These are phyloP conservation scores for Fistulifera solaris DNA, from an alignment of 108 stramenopile genomes.

Conservation along the genomic window DNA sequence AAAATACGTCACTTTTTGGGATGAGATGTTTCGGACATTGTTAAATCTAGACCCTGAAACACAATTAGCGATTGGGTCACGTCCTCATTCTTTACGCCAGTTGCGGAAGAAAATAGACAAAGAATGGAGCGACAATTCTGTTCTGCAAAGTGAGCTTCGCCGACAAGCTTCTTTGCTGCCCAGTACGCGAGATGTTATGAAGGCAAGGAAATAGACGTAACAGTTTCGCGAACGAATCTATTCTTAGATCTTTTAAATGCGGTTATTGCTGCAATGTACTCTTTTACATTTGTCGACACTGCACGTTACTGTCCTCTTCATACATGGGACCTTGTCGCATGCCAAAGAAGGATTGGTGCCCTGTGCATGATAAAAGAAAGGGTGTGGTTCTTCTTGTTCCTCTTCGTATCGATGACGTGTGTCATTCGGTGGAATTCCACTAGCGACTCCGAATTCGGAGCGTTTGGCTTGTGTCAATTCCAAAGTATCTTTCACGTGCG, in stretches of 20 bases:
- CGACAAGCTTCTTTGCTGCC: too few species aligned
- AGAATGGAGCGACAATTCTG: too few species aligned
- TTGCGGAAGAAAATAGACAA: constrained; percentile 24
- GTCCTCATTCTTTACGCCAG: constrained; percentile 19
- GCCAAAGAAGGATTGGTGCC: constrained; percentile 10
- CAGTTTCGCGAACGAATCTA: too few species aligned
- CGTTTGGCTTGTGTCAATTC: background rate
- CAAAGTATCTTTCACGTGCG: too few species aligned
- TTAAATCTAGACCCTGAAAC: constrained; percentile 44
- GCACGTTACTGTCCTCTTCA: constrained; percentile 6
- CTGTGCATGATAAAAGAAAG: constrained; percentile 4
- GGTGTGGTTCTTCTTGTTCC: background rate
- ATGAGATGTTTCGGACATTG: constrained; percentile 45
- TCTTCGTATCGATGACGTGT: constrained; percentile 1
- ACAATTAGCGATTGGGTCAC: constrained; percentile 23
- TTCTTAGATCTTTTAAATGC: too few species aligned
- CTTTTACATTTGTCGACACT: constrained; percentile 17
- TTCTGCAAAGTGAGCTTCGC: too few species aligned
- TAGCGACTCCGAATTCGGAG: constrained; percentile 11
- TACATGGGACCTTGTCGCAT: background rate
- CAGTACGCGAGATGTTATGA: too few species aligned
- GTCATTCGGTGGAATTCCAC: constrained; percentile 5
- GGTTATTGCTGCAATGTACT: background rate
- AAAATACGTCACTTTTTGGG: constrained; percentile 64
- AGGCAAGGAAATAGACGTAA: too few species aligned